Conservation (phyloP, 2,329 filamentous ascomycete species). For the Beauveria rudraprayagi region DNA sequence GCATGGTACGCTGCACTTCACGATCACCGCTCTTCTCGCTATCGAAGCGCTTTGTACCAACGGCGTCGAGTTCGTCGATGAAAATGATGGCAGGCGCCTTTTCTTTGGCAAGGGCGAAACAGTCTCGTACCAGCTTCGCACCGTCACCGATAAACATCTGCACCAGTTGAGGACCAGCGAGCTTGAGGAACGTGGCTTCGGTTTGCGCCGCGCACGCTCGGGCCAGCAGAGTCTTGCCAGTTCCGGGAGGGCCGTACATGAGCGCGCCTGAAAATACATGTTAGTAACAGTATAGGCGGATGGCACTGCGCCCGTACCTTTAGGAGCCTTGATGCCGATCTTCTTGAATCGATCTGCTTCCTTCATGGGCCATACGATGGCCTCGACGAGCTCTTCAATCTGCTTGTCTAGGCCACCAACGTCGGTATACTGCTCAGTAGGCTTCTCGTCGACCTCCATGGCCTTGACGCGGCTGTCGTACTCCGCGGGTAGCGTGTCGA, state of each 20-base stretch:
- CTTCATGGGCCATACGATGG: constrained; percentile 99
- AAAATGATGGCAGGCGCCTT: constrained; percentile 99
- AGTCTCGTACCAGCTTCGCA: constrained; percentile 94
- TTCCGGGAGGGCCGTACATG: constrained; percentile 94
- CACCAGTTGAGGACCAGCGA: constrained; percentile 92
- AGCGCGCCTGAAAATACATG: constrained; percentile 60
- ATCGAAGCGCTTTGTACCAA: constrained; percentile 99
- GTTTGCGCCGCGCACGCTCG: constrained; percentile 96
- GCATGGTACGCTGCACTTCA: constrained; percentile 97
- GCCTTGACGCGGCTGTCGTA: constrained; percentile 99
- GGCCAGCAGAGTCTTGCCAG: constrained; percentile 84
- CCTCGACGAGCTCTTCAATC: constrained; percentile 97
- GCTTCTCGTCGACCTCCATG: constrained; percentile 99
- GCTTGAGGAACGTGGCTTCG: constrained; percentile 96
- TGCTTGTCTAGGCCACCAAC: constrained; percentile 97
- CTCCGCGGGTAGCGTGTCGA: constrained; percentile 93
- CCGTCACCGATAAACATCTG: constrained; percentile 99
- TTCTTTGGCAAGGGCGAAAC: constrained; percentile 95
- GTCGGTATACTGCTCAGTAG: constrained; percentile 97
- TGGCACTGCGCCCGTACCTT: constrained; percentile 57
- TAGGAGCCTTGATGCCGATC: constrained; percentile 98
- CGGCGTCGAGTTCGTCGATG: constrained; percentile 95
- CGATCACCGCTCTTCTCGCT: constrained; percentile 96
- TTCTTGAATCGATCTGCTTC: constrained; percentile 99
- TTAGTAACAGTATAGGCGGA: constrained; percentile 73